Percentiles rank a stretch among this genome's conserved stretches.
phyloP scores from a whole-genome alignment of 2,329 filamentous ascomycete species.

The Claviceps maximensis region DNA sequence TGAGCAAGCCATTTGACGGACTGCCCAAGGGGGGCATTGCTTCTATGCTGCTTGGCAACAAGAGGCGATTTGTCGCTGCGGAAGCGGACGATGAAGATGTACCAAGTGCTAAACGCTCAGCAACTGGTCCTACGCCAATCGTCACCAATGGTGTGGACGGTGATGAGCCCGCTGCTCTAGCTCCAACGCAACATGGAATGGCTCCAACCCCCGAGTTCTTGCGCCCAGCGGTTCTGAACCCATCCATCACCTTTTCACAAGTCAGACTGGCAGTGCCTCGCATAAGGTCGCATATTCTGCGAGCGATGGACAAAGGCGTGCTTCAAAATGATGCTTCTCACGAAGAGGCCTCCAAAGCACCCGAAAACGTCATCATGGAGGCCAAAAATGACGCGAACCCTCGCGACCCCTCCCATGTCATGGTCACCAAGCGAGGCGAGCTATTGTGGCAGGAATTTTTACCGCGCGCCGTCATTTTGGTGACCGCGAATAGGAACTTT shows the following conservation, averaged over 20 bases:
- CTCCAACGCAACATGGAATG: conserved; percentile 44
- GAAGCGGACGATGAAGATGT: conserved; percentile 61
- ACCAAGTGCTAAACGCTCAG: conserved; percentile 34
- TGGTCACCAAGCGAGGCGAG: conserved; percentile 65
- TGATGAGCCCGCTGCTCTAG: conserved; percentile 58
- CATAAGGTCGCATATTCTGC: conserved; percentile 67
- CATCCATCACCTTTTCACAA: conserved; percentile 68
- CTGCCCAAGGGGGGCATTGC: conserved; percentile 80
- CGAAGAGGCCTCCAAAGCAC: conserved; percentile 48
- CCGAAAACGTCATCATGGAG: conserved; percentile 69
- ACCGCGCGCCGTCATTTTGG: conserved; percentile 72
- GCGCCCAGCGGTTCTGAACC: conserved; percentile 75
- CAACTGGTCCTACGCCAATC: conserved; percentile 59
- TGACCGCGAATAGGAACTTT: conserved; percentile 80
- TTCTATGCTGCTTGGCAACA: conserved; percentile 80
- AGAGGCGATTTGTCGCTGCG: conserved; percentile 62
- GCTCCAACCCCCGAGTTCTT: conserved; percentile 69
- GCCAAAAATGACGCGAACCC: conserved; percentile 69
- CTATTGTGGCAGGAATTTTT: conserved; percentile 90
- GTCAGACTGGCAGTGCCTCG: conserved; percentile 79
- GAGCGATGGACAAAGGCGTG: conserved; percentile 60
- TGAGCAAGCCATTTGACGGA: conserved; percentile 88
- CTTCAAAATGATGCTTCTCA: conserved; percentile 37
- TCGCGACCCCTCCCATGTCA: conserved; percentile 74
- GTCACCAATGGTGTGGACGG: conserved; percentile 67